Evolutionary conservation across 169 alveolate genomes (phyloP), one percentile per base, ranked within the genome.

Genomic region (Eimeria tenella): DNA sequence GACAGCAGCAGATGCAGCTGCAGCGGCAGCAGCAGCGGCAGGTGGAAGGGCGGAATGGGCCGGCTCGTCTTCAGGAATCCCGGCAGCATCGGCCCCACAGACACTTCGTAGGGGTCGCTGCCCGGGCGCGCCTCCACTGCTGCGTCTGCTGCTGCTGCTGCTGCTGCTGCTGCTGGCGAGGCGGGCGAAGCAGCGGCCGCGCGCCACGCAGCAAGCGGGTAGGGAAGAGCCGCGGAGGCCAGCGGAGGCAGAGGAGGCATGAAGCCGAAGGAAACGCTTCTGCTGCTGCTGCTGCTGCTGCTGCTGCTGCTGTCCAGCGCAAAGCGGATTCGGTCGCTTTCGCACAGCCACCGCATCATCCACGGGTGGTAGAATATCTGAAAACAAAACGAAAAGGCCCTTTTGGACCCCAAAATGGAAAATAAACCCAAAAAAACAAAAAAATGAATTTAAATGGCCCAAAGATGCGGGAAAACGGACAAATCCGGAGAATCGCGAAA

Each of bases 201-300:
- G 58, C 15, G 84, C 84, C 53, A 53, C 5, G 17, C 6, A 0
- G 21, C 10, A 1, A 70, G 71, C 9, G 56, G 71, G 13, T 21
- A 81, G 52, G 89, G 13, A 1, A 6, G 19, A 0, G 65, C 0
- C 17, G 71, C 10, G 3, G 89, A 31, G 1, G 63, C 8, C 11
- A 81, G 71, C 10, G 90, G 75, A 9, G 93, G 93, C 60, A 86
- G 83, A 0, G 93, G 93, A 4, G 93, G 93, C 93, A 86, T 86
- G 65, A 84, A 56, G 52, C 70, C 83, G 31, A 86, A 65, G 42
- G 42, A 31, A 31, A 31, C 42, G 42, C 42, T 31, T 31, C 42
- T 31, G 42, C 42, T 31, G 42, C 42, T 31, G 42, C 42, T 31
- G 42, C 42, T 31, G 42, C 42, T 9, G 70, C 31, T 13, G 31